Evolutionary conservation across 225 moss, liverwort and hornwort genomes (phyloP), one percentile per base, ranked within the genome.

Genomic region (Ulota crispa): DNA sequence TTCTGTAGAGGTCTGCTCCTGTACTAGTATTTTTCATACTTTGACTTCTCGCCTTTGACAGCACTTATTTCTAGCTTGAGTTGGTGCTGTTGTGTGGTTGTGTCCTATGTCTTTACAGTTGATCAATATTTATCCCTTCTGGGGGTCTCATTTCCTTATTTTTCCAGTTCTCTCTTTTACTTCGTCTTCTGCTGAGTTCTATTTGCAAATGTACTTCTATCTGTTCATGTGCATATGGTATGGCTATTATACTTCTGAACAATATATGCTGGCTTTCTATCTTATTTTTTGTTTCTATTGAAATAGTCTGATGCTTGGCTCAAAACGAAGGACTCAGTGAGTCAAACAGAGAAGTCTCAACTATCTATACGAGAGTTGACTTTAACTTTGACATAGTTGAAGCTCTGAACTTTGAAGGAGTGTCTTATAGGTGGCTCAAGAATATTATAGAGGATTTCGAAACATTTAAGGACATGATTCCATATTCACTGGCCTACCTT

Each of bases 1-100:
- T 84, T 56, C 63, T 87, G 55, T 81, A 84, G 78, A 87, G 75
- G 39, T 80, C 71, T 30, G 76, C 73, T 62, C 80, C 36, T 88
- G 88, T 88, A 85, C 61, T 83, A 88, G 82, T 88, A 87, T 75
- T 76, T 75, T 70, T 64, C 65, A 16, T 61, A 72, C 69, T 78
- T 78, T 81, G 65, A n/a, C n/a, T n/a, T n/a, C n/a, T n/a, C n/a
- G n/a, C 74, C 65, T 78, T 75, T 71, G 82, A 70, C 69, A 53
- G 74, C 32, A 71, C 30, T 83, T 66, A 18, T 78, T 70, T 70
- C 79, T 64, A 70, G 64, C 47, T 41, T 70, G 39, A 70, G 67
- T 82, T 53, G 82, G 78, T 67, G 31, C 73, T 53, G 10, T 53
- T 75, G 61, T 74, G 62, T 82, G 68, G 7, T 82, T 78, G 59